Base-by-base conservation (phyloP, 306 rosid species). In the Aeschynomene evenia region DNA sequence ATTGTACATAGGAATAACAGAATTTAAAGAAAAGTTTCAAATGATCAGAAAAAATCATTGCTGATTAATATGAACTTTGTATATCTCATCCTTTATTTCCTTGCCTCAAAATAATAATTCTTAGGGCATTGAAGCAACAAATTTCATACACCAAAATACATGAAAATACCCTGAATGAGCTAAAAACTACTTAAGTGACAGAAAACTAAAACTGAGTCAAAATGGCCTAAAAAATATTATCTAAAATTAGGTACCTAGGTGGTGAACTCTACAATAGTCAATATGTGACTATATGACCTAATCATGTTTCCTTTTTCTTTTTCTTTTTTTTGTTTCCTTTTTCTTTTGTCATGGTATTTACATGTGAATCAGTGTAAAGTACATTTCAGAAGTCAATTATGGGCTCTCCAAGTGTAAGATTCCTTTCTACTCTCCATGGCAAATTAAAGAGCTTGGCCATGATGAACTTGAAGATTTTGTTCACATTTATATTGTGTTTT, bases 401-500 rank as follows among this genome's bases (percentile, higher is more conserved):
- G 72, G 99, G 99, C 82, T 94, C 99, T 62, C 99, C 99, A 4
- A 80, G 33, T 1, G 79, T 94, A 77, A 94, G 76, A 59, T 94
- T 94, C 15, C 99, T 70, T 73, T 94, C 89, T 10, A 94, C 82
- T n/a, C 83, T 87, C 96, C 96, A 91, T 0, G 99, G 99, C 79
- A 94, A 74, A 80, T 91, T 89, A 73, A 94, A 87, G 73, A 94
- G 91, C 83, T 89, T 91, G 68, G 99, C 99, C 77, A 86, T 73
- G 55, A 94, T 85, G 40, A 94, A 91, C 72, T 94, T 94, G 88
- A 94, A 94, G 53, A 94, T 89, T 82, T 94, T 94, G 89, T 89
- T 94, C 19, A 94, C 99, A 66, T 94, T 94, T 56, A 94, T 94
- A 82, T 94, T 91, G 83, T 94, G 99, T 1, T 88, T 85, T 51